These are phyloP conservation scores for Acanthamoeba healyi DNA, from an alignment of 208 protist genomes.

Conservation along the genomic window DNA sequence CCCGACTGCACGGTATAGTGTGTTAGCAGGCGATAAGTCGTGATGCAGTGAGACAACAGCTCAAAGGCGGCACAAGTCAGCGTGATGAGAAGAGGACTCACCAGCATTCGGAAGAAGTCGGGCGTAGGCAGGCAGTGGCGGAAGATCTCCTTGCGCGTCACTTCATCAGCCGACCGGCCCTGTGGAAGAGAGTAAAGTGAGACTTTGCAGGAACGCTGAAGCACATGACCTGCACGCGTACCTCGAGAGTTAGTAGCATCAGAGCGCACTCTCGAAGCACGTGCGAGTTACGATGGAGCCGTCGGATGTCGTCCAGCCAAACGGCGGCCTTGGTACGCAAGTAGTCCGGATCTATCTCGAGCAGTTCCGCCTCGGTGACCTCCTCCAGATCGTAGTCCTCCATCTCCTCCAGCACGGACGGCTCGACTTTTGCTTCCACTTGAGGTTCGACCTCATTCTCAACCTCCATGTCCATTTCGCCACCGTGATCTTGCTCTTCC, in stretches of 20 bases:
- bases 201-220: too few species aligned
- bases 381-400: background rate
- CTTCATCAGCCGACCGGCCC: background rate
- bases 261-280: background rate
- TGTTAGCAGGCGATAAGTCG: too few species aligned
- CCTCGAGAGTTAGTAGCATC: background rate
- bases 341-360: background rate
- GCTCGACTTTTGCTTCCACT: background rate
- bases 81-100: background rate
- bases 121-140: background rate
- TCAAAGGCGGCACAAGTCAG: background rate
- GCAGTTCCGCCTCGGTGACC: slow-evolving; percentile 12
- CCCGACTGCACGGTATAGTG: background rate
- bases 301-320: slow-evolving; percentile 7
- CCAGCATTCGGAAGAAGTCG: slow-evolving; percentile 3
- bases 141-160: slow-evolving; percentile 2
- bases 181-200: background rate
- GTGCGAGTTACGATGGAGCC: background rate
- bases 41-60: too few species aligned
- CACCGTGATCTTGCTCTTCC: background rate
- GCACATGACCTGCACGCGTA: background rate
- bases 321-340: background rate
- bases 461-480: background rate
- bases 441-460: too few species aligned
- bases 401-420: too few species aligned